phyloP scores from a whole-genome alignment of 2,329 filamentous ascomycete genomes.

The Trichoderma asperellum region DNA sequence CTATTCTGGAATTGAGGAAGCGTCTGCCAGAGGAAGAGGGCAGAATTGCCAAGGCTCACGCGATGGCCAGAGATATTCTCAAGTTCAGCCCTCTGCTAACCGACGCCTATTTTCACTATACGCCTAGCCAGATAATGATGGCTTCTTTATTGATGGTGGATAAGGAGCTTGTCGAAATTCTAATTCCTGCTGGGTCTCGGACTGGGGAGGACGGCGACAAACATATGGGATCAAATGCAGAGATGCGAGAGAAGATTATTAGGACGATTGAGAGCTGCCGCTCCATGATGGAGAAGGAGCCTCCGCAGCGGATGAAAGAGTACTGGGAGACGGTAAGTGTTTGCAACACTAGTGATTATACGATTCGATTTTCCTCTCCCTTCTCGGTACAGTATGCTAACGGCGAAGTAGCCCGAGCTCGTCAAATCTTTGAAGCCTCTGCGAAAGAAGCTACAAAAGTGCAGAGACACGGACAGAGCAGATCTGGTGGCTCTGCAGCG shows the following conservation, averaged over 20 bases:
- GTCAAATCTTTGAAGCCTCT: constrained; percentile 57
- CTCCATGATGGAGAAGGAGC: constrained; percentile 59
- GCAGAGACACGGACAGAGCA: constrained; percentile 73
- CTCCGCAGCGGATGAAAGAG: constrained; percentile 57
- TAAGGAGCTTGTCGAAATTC: constrained; percentile 57
- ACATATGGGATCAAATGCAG: constrained; percentile 30
- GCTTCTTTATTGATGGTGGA: constrained; percentile 79
- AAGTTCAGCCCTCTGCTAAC: constrained; percentile 83
- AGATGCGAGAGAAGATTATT: constrained; percentile 54
- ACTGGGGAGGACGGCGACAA: constrained; percentile 33
- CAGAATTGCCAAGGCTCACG: constrained; percentile 66
- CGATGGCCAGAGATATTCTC: constrained; percentile 71
- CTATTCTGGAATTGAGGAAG: constrained; percentile 77
- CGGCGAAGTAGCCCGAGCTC: constrained; percentile 46
- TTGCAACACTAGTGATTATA: not conserved
- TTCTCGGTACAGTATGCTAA: constrained; percentile 29
- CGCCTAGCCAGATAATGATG: constrained; percentile 91
- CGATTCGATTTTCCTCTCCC: too few species aligned
- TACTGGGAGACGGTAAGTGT: constrained; percentile 58
- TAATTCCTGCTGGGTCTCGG: constrained; percentile 47
- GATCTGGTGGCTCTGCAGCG: constrained; percentile 72
- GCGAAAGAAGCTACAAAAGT: constrained; percentile 71
- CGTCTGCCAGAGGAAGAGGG: constrained; percentile 63
- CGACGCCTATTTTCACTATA: constrained; percentile 96
- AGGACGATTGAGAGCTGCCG: constrained; percentile 55